These are phyloP conservation scores for Galium porrigens DNA, from an alignment of 305 asterid genomes.

Conservation along the genomic window DNA sequence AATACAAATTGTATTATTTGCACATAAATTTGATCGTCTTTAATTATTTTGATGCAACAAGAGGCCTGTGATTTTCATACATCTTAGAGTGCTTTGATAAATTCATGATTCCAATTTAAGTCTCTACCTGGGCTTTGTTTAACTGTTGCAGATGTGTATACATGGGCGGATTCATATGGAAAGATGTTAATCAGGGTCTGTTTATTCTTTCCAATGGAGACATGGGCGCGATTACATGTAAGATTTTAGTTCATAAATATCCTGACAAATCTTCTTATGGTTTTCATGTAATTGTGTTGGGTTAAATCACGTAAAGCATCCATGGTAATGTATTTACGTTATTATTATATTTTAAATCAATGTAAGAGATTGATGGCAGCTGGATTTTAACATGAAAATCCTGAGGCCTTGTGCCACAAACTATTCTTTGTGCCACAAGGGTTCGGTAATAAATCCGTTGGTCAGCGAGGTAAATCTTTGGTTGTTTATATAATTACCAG, in stretches of 20 bases:
- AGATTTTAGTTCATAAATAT: slow-evolving; percentile 3
- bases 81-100: not conserved
- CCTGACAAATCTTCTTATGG: not conserved
- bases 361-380: not conserved
- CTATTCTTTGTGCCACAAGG: too few species aligned
- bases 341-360: not conserved
- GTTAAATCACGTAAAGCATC: not conserved
- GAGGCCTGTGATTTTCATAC: not conserved
- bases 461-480: not conserved
- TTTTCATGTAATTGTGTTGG: not conserved
- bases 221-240: slow-evolving; percentile 73
- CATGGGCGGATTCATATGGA: slow-evolving; percentile 65
- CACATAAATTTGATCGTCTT: not conserved
- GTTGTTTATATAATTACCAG: not conserved
- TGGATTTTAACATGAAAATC: not conserved
- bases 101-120: not conserved
- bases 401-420: too few species aligned
- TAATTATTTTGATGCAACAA: not conserved
- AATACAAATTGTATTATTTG: not conserved
- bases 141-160: slow-evolving; percentile 67
- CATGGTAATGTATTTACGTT: not conserved
- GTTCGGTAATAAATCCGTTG: too few species aligned
- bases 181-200: slow-evolving; percentile 76
- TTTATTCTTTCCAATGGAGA: slow-evolving; percentile 76
- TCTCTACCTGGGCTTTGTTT: slow-evolving; percentile 10